Evolutionary conservation across 2,329 filamentous ascomycete genomes (phyloP), one percentile per base, ranked within the genome.

Genomic region (Aspergillus sp.): DNA sequence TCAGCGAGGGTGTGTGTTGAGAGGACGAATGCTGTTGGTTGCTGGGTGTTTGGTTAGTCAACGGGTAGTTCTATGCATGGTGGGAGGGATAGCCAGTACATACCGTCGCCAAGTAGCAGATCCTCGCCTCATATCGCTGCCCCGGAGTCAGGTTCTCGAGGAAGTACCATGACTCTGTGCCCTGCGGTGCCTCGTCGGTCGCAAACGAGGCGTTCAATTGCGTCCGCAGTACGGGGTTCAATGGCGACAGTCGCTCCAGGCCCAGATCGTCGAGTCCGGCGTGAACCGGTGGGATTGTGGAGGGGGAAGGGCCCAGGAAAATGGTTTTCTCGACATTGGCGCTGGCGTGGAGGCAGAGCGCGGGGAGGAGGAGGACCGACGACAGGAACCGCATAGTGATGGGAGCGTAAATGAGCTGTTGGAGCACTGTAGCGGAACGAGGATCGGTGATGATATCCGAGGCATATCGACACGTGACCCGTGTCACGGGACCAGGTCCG

Each of bases 101-200:
- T 71, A 94, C 89, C 39, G 81, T 91, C 25, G 91, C 91, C 39
- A 86, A 72, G 88, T 89, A 98, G 64, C 89, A 96, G 38, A 95
- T 71, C 34, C 91, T 78, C 30, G 93, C 73, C 66, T 98, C 91
- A 68, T 96, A 95, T 44, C 86, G 74, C 51, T 81, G 80, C 8
- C 76, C 75, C 22, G 75, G 71, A n/a, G 62, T 68, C 34, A 98
- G 68, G 20, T 70, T 64, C 35, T 82, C 73, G 4, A 98, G 72
- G 5, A 89, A 63, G 45, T 86, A 74, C 91, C 91, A 96, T 16
- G 82, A 80, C 32, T 78, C 68, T 8, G 67, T 61, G 5, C 83
- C 85, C 8, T 66, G 55, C 7, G 69, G 69, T 17, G 60, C 53
- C 2, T 63, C 53, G 5, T 63, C 47, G 5, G 63, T 70, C 8